Evolutionary conservation across 2,329 filamentous ascomycete species (phyloP), one percentile per base, ranked within the genome.

Genomic region (Monilinia vaccinii-corymbosi): DNA sequence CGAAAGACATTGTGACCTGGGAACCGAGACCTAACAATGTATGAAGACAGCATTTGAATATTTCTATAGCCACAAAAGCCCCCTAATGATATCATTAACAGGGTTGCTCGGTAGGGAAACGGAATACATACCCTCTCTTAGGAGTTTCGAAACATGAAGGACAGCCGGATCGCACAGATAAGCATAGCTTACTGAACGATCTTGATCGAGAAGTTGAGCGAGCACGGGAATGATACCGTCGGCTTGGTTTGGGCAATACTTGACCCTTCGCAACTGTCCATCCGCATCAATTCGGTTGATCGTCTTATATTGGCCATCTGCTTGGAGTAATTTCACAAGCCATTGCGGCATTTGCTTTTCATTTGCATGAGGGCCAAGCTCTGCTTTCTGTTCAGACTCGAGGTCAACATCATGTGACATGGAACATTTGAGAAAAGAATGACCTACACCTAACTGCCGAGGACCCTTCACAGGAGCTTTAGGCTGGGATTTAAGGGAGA

Each of bases 41-140:
- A 92, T 0, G 91, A 93, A 16, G 87, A 77, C 66, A 97, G 74
- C 85, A 95, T 95, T 72, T 97, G 94, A 36, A 96, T 95, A 70
- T 96, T 97, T 45, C 93, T 83, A 71, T 97, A 97, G 4, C 93
- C 93, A 71, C 93, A 97, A 71, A 97, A 97, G 7, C 91, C 89
- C 25, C 91, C 91, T 83, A 25, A 18, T 14, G 7, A 32, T 31
- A 13, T 34, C 2, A 4, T 58, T 32, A 11, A 38, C 31, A 45
- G 63, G 62, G 56, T 23, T 50, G 32, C 51, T 36, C 18, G 11
- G n/a, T 2, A 23, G 4, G 36, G 4, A 36, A 42, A 31, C n/a
- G n/a, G 55, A n/a, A 21, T n/a, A 16, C 66, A 36, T 72, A 81
- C 84, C 84, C 75, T 96, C 92, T 62, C 78, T 80, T n/a, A 80